Evolutionary conservation across 1,284 basidiomycete species (phyloP).

Genomic region (Laetiporus sulphureus): DNA sequence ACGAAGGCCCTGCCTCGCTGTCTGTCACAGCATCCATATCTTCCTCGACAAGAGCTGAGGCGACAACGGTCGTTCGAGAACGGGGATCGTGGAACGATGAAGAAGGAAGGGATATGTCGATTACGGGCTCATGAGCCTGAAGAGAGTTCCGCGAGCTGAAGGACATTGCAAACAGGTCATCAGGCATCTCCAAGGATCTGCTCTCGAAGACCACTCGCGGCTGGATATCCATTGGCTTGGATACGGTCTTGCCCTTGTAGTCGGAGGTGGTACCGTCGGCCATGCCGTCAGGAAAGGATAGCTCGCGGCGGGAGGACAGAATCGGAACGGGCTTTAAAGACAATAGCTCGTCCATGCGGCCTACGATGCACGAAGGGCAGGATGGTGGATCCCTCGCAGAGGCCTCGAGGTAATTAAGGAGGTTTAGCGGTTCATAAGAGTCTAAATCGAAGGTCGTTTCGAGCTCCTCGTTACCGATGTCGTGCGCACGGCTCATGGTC

Average conservation of each 20-base stretch:
- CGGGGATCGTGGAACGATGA: constrained; percentile 1
- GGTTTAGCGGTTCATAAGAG: constrained; percentile 31
- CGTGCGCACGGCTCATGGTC: constrained; percentile 37
- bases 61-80: constrained; percentile 9
- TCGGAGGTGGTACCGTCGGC: constrained; percentile 9
- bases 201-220: constrained; percentile 20
- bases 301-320: constrained; percentile 3
- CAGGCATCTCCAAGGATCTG: constrained; percentile 29
- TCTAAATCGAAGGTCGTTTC: constrained; percentile 47
- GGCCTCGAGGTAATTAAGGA: constrained; percentile 21
- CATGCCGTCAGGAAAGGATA: constrained; percentile 13
- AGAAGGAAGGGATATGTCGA: constrained; percentile 3
- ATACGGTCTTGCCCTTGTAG: constrained; percentile 44
- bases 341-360: constrained; percentile 8
- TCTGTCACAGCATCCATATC: too few relatives aligned
- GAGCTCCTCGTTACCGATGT: constrained; percentile 50
- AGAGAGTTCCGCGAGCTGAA: too few relatives aligned
- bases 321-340: constrained; percentile 5
- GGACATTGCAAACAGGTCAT: constrained; percentile 22
- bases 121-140: constrained; percentile 4
- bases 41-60: too few relatives aligned
- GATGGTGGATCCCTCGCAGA: constrained; percentile 17
- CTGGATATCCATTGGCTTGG: constrained; percentile 41
- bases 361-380: constrained; percentile 10
- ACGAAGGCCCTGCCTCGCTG: constrained; percentile 15